Evolutionary conservation across 495 filamentous ascomycete genomes (phyloP), one percentile per base, ranked within the genome.

Genomic region (Penicillium bovifimosum): DNA sequence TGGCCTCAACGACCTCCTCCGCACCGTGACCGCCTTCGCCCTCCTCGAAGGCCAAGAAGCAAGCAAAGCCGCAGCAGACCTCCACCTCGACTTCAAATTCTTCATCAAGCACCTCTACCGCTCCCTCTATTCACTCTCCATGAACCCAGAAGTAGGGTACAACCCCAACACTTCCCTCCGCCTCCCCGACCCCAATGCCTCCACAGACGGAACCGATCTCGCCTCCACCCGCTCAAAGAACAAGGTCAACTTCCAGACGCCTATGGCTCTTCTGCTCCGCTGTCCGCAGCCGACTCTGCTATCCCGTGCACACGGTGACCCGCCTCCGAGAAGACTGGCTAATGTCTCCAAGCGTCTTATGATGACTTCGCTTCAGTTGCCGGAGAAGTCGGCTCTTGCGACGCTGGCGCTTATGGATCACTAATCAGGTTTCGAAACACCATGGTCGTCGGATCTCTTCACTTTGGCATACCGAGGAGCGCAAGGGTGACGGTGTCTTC

Each of bases 81-180:
- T 96, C 3, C 84, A 89, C 55, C 84, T 98, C 28, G 95, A 98
- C 67, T 81, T 98, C 17, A 86, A 84, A 60, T 96, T 91, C 80
- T 98, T 98, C 79, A 88, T 86, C 63, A 86, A 86, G 29, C 88
- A 96, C 66, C 88, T 97, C 38, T 97, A 95, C 76, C 83, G 83
- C 47, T 85, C 83, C 13, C 81, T 98, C 2, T 76, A 92, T 56
- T 76, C 83, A 9, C 79, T 93, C 16, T 81, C 85, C 9, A 77
- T 91, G 27, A 86, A 92, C 65, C 76, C 93, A 0, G 90, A 96
- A 62, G 82, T 97, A 55, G 95, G 97, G 67, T 79, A 85, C 59
- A 86, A 86, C 65, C 68, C 76, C 26, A 76, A 82, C 34, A 92
- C 89, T 61, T 86, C 90, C 13, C 79, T 91, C 3, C 86, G 86